Conservation (phyloP, 2,329 filamentous ascomycete genomes). For the Pseudogymnoascus sp. region DNA sequence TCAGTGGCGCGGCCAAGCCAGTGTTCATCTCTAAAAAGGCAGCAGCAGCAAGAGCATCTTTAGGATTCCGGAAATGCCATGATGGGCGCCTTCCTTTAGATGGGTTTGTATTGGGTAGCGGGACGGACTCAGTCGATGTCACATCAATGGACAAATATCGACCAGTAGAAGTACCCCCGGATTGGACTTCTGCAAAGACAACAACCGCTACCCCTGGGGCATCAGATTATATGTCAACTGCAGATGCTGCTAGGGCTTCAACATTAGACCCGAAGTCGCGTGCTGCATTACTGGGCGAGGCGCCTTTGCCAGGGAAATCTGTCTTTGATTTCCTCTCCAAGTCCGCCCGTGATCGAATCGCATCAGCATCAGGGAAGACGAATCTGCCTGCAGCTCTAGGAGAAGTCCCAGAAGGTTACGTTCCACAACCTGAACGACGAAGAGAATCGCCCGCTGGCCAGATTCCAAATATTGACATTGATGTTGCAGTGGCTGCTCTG, state of each 20-base stretch:
- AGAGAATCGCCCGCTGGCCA: conserved; percentile 50
- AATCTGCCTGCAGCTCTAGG: conserved; percentile 72
- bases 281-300: conserved; percentile 74
- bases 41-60: conserved; percentile 32
- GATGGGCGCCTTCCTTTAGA: conserved; percentile 74
- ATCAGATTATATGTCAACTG: conserved; percentile 54
- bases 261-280: conserved; percentile 68
- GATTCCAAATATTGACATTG: conserved; percentile 58
- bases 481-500: conserved; percentile 61
- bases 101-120: conserved; percentile 67
- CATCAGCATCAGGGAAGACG: conserved; percentile 62
- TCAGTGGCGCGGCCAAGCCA: conserved; percentile 57
- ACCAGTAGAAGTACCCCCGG: conserved; percentile 61
- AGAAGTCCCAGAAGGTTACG: conserved; percentile 62
- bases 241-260: conserved; percentile 72
- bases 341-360: conserved; percentile 69
- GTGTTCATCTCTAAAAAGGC: conserved; percentile 68
- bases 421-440: conserved; percentile 55
- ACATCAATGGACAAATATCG: conserved; percentile 42
- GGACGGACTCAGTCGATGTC: conserved; percentile 40
- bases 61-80: conserved; percentile 62
- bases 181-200: conserved; percentile 62
- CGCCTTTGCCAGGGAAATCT: conserved; percentile 78
- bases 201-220: conserved; percentile 30
- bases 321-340: conserved; percentile 89